Evolutionary conservation across 2,329 filamentous ascomycete genomes (phyloP), one percentile per base, ranked within the genome.

Genomic region (Hirsutella rhossiliensis): DNA sequence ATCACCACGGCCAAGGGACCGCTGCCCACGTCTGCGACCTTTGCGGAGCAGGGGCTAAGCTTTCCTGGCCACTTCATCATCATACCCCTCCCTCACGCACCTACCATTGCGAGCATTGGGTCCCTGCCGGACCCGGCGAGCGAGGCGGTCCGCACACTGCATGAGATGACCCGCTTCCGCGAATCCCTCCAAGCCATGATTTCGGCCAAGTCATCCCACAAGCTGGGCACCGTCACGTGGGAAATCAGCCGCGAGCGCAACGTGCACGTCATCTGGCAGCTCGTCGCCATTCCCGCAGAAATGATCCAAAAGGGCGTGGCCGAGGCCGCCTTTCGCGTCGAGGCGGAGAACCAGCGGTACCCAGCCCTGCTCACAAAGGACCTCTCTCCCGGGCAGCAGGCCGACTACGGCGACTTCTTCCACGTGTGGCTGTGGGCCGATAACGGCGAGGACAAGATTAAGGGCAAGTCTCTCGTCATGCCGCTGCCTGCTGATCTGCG

Each of bases 231-330:
- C 3, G 84, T 97, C 1, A 92, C 87, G 0, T 98, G 87, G 80
- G 92, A 97, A 64, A 89, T 98, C 54, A 90, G 82, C 58, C 82
- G 88, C 42, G 72, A 72, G 5, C 76, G 76, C 42, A 87, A 92
- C 44, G 80, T 97, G 45, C 92, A 98, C 59, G 74, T 82, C 1
- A 90, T 97, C 57, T 96, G 89, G 92, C 94, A 98, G 63, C 84
- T 94, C 52, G 67, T 97, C 28, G 87, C 92, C 1, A 70, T 94
- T 1, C 76, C 84, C 0, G 68, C 75, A 0, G 72, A 83, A 11
- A 67, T 87, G 38, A 75, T 95, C 42, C 67, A 65, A 18, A 78
- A 79, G 40, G 84, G 85, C 0, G 70, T 94, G 1, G 85, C 94
- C 0, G 87, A 95, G 60, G 87, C 85, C 0, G 90, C 82, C 0